These are phyloP conservation scores for Macrophomina phaseolina DNA, from an alignment of 2,329 filamentous ascomycete species.

Conservation along the genomic window DNA sequence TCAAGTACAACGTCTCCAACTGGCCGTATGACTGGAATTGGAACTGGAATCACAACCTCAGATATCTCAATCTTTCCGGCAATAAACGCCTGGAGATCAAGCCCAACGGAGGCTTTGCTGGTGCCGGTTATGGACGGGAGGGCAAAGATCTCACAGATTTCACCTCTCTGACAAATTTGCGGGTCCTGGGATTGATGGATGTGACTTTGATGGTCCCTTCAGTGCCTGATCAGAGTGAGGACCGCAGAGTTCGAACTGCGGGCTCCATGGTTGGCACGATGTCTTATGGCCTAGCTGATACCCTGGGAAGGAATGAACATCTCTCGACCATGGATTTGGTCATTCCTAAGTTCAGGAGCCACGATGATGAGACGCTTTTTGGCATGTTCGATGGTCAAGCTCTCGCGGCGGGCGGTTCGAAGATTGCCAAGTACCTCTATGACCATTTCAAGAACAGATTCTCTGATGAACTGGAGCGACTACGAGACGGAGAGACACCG, in stretches of 20 bases:
- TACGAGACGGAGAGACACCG: slow-evolving; percentile 75
- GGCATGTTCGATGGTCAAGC: slow-evolving; percentile 96
- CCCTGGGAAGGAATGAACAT: slow-evolving; percentile 89
- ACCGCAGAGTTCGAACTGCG: slow-evolving; percentile 93
- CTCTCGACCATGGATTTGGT: slow-evolving; percentile 95
- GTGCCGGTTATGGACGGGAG: slow-evolving; percentile 58
- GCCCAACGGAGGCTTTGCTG: slow-evolving; percentile 64
- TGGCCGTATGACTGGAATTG: slow-evolving; percentile 99
- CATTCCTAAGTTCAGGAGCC: slow-evolving; percentile 87
- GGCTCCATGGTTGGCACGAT: slow-evolving; percentile 90
- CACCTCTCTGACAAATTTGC: slow-evolving; percentile 78
- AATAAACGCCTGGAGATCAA: slow-evolving; percentile 96
- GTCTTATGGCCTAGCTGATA: slow-evolving; percentile 97
- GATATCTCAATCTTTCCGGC: slow-evolving; percentile 93
- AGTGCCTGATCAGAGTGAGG: slow-evolving; percentile 93
- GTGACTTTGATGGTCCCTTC: slow-evolving; percentile 92
- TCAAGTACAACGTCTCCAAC: slow-evolving; percentile 99
- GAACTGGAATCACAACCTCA: slow-evolving; percentile 95
- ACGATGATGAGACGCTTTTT: slow-evolving; percentile 86
- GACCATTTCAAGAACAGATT: slow-evolving; percentile 93
- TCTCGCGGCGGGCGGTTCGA: slow-evolving; percentile 87
- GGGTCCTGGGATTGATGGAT: slow-evolving; percentile 94
- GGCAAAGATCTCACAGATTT: slow-evolving; percentile 86
- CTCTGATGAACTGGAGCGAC: slow-evolving; percentile 75
- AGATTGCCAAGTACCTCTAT: slow-evolving; percentile 94